Percentiles rank a stretch among this genome's conserved stretches.
phyloP scores from a whole-genome alignment of 495 filamentous ascomycete species.

The Bacidia gigantensis region DNA sequence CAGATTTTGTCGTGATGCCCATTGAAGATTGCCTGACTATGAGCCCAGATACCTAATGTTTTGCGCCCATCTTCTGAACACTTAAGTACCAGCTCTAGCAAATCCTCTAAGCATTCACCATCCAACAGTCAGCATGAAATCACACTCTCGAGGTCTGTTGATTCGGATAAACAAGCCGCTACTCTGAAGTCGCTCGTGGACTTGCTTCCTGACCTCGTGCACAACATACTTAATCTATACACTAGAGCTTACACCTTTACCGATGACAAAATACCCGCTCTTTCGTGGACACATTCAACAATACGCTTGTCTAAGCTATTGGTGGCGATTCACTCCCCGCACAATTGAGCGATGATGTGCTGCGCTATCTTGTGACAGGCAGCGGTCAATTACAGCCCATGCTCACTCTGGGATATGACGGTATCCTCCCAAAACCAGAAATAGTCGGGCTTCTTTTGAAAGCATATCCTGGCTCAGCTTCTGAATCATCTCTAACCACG shows the following conservation, averaged over 20 bases:
- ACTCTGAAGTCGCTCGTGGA: slow-evolving; percentile 49
- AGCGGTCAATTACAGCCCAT: too few species aligned
- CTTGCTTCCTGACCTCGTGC: slow-evolving; percentile 59
- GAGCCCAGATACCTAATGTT: slow-evolving; percentile 42
- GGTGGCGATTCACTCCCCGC: slow-evolving; percentile 58
- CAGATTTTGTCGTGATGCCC: neutral
- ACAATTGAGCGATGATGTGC: slow-evolving; percentile 47
- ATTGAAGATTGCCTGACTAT: neutral
- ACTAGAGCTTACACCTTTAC: slow-evolving; percentile 58
- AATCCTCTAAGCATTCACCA: slow-evolving; percentile 23
- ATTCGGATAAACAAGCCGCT: slow-evolving; percentile 35
- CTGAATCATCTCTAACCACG: slow-evolving; percentile 41
- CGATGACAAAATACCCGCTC: slow-evolving; percentile 65
- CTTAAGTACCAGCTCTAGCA: slow-evolving; percentile 25
- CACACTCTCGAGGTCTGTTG: slow-evolving; percentile 24
- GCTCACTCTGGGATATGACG: too few species aligned
- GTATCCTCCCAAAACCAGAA: slow-evolving; percentile 41
- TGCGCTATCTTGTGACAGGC: slow-evolving; percentile 54
- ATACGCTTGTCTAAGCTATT: slow-evolving; percentile 68
- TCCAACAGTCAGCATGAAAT: slow-evolving; percentile 32
- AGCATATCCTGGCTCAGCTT: slow-evolving; percentile 49
- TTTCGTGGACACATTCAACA: slow-evolving; percentile 68
- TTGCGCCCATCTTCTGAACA: slow-evolving; percentile 47
- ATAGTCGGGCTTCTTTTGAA: slow-evolving; percentile 57
- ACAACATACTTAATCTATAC: slow-evolving; percentile 74